These are phyloP conservation scores for Ceratonia siliqua DNA, from an alignment of 306 rosid genomes.

Conservation along the genomic window DNA sequence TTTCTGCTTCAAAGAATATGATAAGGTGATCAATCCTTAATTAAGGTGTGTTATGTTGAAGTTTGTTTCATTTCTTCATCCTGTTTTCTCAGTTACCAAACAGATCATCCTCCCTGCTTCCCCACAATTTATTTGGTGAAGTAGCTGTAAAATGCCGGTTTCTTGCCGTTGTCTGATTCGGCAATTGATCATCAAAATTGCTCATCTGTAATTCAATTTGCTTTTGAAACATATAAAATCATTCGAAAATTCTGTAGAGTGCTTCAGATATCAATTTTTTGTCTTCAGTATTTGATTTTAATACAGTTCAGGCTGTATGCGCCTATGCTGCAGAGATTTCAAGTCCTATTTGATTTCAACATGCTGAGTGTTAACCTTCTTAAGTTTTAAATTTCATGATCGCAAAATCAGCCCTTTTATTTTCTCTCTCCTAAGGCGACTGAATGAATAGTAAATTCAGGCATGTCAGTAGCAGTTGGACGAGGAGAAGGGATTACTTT, in stretches of 20 bases:
- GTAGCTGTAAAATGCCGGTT: not conserved
- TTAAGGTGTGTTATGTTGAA: not conserved
- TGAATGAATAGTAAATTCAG: not conserved
- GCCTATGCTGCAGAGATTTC: not conserved
- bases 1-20: conserved; percentile 5
- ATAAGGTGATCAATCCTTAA: not conserved
- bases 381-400: not conserved
- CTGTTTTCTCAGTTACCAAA: not conserved
- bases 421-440: not conserved
- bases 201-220: not conserved
- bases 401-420: not conserved
- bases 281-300: not conserved
- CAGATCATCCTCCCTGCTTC: not conserved
- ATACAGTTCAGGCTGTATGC: not conserved
- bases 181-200: not conserved
- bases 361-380: conserved; percentile 10
- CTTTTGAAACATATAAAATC: not conserved
- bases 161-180: not conserved
- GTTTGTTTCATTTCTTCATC: not conserved
- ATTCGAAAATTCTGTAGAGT: not conserved
- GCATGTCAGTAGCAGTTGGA: conserved; percentile 1
- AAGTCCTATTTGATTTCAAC: conserved; percentile 4
- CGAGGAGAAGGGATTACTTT: not conserved
- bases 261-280: not conserved
- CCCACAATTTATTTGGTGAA: not conserved